Evolutionary conservation across 2,329 filamentous ascomycete species (phyloP).

Genomic region (Stromatinia cepivora): DNA sequence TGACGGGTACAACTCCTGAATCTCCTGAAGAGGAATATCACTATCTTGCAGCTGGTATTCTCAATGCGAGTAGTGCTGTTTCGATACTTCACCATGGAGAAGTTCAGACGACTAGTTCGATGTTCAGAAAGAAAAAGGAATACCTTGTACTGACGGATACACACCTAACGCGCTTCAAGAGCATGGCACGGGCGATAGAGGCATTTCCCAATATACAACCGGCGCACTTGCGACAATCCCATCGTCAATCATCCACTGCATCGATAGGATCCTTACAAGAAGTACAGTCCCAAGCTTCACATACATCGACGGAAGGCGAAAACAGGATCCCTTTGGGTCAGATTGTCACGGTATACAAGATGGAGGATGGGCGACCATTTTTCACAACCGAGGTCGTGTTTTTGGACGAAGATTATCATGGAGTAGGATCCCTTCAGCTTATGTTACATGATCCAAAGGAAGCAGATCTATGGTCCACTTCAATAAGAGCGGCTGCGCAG

Average conservation of each 20-base stretch:
- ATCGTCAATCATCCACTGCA: constrained; percentile 57
- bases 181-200: constrained; percentile 63
- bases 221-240: constrained; percentile 44
- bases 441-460: constrained; percentile 65
- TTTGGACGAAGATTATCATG: constrained; percentile 63
- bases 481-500: constrained; percentile 60
- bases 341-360: constrained; percentile 64
- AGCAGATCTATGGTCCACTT: constrained; percentile 63
- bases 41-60: constrained; percentile 21
- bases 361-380: constrained; percentile 66
- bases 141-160: constrained; percentile 70
- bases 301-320: constrained; percentile 53
- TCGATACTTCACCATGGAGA: constrained; percentile 66
- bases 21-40: constrained; percentile 32
- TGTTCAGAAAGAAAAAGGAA: constrained; percentile 72
- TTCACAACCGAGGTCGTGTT: constrained; percentile 68
- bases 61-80: constrained; percentile 25
- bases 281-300: constrained; percentile 52
- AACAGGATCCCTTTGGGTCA: constrained; percentile 60
- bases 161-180: constrained; percentile 68
- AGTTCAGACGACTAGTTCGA: constrained; percentile 66
- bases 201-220: constrained; percentile 56
- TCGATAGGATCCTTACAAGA: constrained; percentile 64
- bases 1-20: constrained; percentile 31
- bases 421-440: constrained; percentile 62